phyloP scores from a whole-genome alignment of 2,329 filamentous ascomycete species.

The Colletotrichum siamense region DNA sequence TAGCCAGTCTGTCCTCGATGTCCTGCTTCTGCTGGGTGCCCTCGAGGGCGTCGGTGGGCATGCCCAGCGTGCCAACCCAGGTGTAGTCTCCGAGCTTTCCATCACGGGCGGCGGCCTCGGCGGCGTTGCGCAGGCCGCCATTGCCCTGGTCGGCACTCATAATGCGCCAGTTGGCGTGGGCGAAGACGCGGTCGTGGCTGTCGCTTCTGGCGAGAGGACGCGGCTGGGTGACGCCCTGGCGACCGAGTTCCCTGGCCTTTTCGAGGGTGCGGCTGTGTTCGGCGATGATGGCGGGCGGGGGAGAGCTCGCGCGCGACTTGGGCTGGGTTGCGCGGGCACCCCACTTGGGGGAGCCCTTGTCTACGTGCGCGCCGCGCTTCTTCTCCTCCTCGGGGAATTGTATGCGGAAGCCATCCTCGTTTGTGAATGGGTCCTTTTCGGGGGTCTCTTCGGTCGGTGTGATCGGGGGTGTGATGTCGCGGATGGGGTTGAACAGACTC shows the following conservation, averaged over 20 bases:
- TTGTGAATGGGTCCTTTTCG: slow-evolving; percentile 56
- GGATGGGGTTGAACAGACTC: slow-evolving; percentile 57
- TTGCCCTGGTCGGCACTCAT: slow-evolving; percentile 90
- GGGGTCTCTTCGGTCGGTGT: slow-evolving; percentile 56
- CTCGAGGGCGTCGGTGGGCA: slow-evolving; percentile 87
- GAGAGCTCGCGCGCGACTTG: slow-evolving; percentile 73
- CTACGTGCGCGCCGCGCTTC: slow-evolving; percentile 69
- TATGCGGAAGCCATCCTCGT: slow-evolving; percentile 63
- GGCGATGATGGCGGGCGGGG: slow-evolving; percentile 78
- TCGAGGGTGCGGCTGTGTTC: slow-evolving; percentile 65
- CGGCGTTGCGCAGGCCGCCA: slow-evolving; percentile 87
- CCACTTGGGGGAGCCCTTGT: slow-evolving; percentile 80
- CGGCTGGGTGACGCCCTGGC: slow-evolving; percentile 64
- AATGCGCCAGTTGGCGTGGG: slow-evolving; percentile 81
- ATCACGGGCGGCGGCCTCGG: slow-evolving; percentile 76
- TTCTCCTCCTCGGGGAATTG: slow-evolving; percentile 54
- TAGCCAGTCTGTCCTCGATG: slow-evolving; percentile 81
- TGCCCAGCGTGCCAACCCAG: slow-evolving; percentile 93
- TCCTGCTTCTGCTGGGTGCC: slow-evolving; percentile 78
- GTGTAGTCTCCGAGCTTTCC: slow-evolving; percentile 75
- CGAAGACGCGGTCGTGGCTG: slow-evolving; percentile 73
- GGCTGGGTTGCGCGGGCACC: slow-evolving; percentile 80
- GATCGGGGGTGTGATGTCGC: slow-evolving; percentile 59
- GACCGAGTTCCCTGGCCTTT: slow-evolving; percentile 63
- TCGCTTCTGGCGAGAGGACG: slow-evolving; percentile 58